phyloP scores from a whole-genome alignment of 2,329 filamentous ascomycete genomes.

The Tolypocladium ophioglossoides region DNA sequence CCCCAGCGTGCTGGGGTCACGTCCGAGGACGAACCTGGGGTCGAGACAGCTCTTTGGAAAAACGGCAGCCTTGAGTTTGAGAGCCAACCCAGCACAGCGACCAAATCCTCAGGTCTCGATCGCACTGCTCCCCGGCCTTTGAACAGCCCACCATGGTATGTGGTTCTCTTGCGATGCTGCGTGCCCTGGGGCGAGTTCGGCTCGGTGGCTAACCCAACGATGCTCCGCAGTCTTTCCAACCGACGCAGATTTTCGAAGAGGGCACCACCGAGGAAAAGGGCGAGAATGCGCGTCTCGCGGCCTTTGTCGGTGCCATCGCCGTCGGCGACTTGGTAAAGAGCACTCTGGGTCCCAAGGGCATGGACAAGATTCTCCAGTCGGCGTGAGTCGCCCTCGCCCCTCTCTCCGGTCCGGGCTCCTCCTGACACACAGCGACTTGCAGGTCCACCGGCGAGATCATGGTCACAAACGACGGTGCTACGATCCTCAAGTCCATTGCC shows the following conservation, averaged over 20 bases:
- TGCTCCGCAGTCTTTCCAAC: constrained; percentile 53
- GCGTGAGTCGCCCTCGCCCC: constrained; percentile 51
- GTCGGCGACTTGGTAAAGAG: constrained; percentile 97
- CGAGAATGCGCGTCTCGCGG: constrained; percentile 96
- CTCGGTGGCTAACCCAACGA: constrained; percentile 6
- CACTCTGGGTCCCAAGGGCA: constrained; percentile 92
- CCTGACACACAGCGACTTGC: constrained; percentile 7
- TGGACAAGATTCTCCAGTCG: constrained; percentile 97
- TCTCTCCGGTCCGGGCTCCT: constrained; percentile 1
- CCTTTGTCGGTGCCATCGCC: constrained; percentile 95
- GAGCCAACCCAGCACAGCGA: not conserved
- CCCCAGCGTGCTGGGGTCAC: not conserved
- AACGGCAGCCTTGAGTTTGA: not conserved
- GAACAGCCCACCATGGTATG: not conserved
- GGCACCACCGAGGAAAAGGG: constrained; percentile 97
- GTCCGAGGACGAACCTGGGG: not conserved
- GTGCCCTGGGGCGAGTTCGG: no score
- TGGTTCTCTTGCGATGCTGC: not conserved
- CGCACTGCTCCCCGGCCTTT: not conserved
- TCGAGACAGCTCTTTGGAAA: not conserved
- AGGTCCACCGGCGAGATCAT: constrained; percentile 94
- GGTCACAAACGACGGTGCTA: constrained; percentile 98
- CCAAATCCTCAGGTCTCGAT: not conserved
- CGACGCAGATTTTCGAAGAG: constrained; percentile 96
- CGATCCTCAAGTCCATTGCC: constrained; percentile 95